A percentile compares a stretch with the other conserved stretches of the same genome.
Conservation (phyloP, 169 alveolate genomes). For the Plasmodium gonderi region DNA sequence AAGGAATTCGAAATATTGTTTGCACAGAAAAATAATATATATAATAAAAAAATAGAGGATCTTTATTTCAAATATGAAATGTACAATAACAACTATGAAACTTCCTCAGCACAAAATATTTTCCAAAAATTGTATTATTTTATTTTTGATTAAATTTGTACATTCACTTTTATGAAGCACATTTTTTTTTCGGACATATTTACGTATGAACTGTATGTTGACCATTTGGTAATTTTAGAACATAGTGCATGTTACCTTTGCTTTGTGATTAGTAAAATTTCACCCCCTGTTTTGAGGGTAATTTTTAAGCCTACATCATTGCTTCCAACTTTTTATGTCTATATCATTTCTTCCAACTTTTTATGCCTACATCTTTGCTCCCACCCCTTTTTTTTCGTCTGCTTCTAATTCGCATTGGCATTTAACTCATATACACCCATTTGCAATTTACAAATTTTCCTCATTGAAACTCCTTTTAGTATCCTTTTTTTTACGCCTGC, state of each 20-base stretch:
- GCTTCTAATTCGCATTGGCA: too few species aligned
- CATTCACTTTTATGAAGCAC: background rate
- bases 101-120: conserved; percentile 50
- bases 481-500: too few species aligned
- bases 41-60: conserved; percentile 60
- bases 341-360: too few species aligned
- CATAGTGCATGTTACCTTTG: background rate
- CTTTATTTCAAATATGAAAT: conserved; percentile 38
- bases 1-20: conserved; percentile 46
- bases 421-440: too few species aligned
- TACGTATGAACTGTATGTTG: too few species aligned
- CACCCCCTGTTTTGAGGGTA: background rate
- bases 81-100: conserved; percentile 53
- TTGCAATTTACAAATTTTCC: too few species aligned
- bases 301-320: background rate
- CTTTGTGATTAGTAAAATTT: background rate
- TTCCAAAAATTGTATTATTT: conserved; percentile 15
- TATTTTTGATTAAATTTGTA: background rate
- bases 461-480: too few species aligned
- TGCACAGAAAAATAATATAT: conserved; percentile 40
- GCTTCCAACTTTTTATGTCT: too few species aligned
- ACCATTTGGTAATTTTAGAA: too few species aligned
- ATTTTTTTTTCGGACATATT: background rate
- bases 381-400: too few species aligned
- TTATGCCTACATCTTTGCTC: too few species aligned